phyloP scores from a whole-genome alignment of 2,329 filamentous ascomycete species.

The Lachnellula cervina region DNA sequence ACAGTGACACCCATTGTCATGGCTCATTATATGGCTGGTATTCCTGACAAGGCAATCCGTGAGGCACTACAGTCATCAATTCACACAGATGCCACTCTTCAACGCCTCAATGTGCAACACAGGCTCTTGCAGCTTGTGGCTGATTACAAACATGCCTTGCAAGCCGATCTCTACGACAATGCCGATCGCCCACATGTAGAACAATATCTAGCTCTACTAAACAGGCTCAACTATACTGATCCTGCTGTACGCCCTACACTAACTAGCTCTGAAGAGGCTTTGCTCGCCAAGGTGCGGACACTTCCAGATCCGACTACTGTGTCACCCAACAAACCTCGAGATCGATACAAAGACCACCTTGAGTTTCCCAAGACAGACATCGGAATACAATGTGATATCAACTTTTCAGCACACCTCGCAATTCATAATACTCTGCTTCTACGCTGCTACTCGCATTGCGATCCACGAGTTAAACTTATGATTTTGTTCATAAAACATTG shows the following conservation, averaged over 20 bases:
- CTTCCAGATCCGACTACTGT: constrained; percentile 38
- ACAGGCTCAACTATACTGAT: constrained; percentile 25
- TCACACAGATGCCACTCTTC: constrained; percentile 31
- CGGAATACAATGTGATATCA: constrained; percentile 89
- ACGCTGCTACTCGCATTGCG: constrained; percentile 75
- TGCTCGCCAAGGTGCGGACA: constrained; percentile 26
- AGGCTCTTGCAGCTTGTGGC: constrained; percentile 51
- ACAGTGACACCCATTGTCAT: constrained; percentile 31
- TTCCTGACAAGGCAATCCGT: constrained; percentile 44
- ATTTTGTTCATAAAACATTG: constrained; percentile 86
- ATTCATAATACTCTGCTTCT: constrained; percentile 80
- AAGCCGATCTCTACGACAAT: constrained; percentile 42
- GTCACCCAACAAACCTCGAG: constrained; percentile 45
- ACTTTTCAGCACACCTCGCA: constrained; percentile 79
- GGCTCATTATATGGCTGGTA: constrained; percentile 48
- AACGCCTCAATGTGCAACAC: constrained; percentile 38
- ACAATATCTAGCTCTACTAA: constrained; percentile 49
- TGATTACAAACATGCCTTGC: constrained; percentile 51
- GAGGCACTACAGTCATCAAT: constrained; percentile 32
- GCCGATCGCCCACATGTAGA: constrained; percentile 35
- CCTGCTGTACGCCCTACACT: constrained; percentile 22
- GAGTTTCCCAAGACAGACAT: constrained; percentile 73
- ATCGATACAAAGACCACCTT: constrained; percentile 54
- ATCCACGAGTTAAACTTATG: constrained; percentile 70
- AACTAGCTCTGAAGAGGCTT: constrained; percentile 4